phyloP scores from a whole-genome alignment of 2,329 filamentous ascomycete genomes.

The Talaromyces funiculosus region DNA sequence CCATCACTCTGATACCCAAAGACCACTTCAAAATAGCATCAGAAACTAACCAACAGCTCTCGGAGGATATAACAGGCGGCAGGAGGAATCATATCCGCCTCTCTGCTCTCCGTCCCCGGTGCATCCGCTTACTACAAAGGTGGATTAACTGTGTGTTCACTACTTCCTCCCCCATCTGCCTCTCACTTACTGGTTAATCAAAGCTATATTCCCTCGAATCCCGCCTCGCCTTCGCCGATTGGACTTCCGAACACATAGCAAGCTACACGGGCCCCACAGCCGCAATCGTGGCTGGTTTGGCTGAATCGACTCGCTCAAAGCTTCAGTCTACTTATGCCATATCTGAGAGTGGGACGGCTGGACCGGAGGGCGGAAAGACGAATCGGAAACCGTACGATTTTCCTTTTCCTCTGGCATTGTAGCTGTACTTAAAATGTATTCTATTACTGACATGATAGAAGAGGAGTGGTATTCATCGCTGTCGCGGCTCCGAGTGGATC shows the following conservation, averaged over 20 bases:
- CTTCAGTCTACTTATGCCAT: conserved; percentile 54
- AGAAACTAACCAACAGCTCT: background rate
- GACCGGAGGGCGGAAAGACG: conserved; percentile 53
- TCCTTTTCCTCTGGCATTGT: background rate
- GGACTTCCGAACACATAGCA: conserved; percentile 51
- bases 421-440: background rate
- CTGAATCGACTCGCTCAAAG: conserved; percentile 51
- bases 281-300: conserved; percentile 52
- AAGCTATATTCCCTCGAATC: conserved; percentile 55
- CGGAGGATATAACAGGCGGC: conserved; percentile 43
- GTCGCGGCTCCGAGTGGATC: conserved; percentile 50
- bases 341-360: conserved; percentile 59
- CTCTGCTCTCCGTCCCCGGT: conserved; percentile 54
- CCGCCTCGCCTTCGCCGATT: conserved; percentile 55
- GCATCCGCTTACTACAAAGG: conserved; percentile 56
- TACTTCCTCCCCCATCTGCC: background rate
- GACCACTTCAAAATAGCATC: background rate
- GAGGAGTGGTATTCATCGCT: conserved; percentile 37
- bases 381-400: conserved; percentile 49
- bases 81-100: conserved; percentile 57
- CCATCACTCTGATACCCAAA: background rate
- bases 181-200: background rate
- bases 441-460: background rate
- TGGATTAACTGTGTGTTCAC: conserved; percentile 48
- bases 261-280: conserved; percentile 56